Evolutionary conservation across 768 basidiomycete genomes (phyloP), one percentile per base, ranked within the genome.

Genomic region (Mycena indigotica): DNA sequence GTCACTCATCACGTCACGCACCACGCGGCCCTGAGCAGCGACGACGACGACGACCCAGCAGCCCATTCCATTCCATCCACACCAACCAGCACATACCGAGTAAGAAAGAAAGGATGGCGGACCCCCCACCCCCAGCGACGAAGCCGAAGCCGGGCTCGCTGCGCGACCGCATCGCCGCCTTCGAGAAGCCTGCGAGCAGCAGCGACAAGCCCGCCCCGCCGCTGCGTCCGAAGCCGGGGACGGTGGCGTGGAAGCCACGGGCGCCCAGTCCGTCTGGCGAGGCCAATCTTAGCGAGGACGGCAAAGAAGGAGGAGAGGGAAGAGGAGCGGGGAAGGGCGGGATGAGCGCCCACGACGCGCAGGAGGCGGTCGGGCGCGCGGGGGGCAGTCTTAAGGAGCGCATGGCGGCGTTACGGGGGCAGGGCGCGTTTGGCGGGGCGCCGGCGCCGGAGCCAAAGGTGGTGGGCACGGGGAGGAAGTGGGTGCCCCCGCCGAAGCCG

Each of bases 381-480:
- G 88, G 83, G 2, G 88, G 84, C 4, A 92, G 91, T 55, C 73
- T 98, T 63, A 95, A 88, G 75, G 96, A 97, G 57, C 85, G 96
- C 32, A 97, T 98, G 94, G 94, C 94, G 28, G 93, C 94, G 2
- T 75, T 98, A 32, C 91, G 94, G 69, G 92, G 90, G 6, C 86
- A 81, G 44, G 89, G 91, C 16, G 93, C 78, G 10, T 93, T 96
- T 66, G 91, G 91, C 16, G 80, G 76, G 2, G 80, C 84, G 1
- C 80, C 86, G 1, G 80, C 84, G 6, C 67, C 81, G 4, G 72
- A 79, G 5, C 82, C 88, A 1, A 83, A 84, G 56, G 86, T 87
- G 4, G 69, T 78, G 26, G 87, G 88, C 66, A 87, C 86, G 63
- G 62, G 62, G 23, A 89, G 90, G 13, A 92, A 89, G 71, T 95